Percentiles rank a stretch among this genome's conserved stretches.
phyloP scores from a whole-genome alignment of 768 basidiomycete genomes.

The Vararia minispora region DNA sequence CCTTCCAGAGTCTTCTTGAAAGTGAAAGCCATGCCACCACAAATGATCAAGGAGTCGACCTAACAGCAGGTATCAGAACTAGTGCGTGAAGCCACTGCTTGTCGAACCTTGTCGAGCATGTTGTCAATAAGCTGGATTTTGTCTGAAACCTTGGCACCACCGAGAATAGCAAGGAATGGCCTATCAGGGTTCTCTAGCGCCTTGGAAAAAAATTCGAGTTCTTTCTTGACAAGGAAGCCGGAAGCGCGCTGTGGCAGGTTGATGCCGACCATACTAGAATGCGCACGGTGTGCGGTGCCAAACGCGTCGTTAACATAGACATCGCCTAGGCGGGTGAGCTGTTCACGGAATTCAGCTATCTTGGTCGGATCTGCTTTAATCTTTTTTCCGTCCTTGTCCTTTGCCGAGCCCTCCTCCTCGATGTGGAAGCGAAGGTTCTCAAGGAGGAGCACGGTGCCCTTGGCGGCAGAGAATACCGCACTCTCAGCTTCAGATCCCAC shows the following conservation, averaged over 20 bases:
- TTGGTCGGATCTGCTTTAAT: constrained; percentile 80
- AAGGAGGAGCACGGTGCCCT: constrained; percentile 75
- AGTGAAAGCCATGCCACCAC: constrained; percentile 98
- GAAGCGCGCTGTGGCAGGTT: constrained; percentile 86
- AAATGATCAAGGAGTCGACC: constrained; percentile 94
- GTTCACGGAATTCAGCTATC: constrained; percentile 76
- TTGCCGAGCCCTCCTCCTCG: constrained; percentile 91
- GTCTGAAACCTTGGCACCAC: constrained; percentile 97
- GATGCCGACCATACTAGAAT: constrained; percentile 98
- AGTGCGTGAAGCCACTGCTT: no score
- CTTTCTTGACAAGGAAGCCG: constrained; percentile 97
- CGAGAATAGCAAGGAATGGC: constrained; percentile 96
- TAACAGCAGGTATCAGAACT: constrained; percentile 19
- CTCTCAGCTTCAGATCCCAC: constrained; percentile 81
- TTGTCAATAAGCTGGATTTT: constrained; percentile 99
- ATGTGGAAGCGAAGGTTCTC: constrained; percentile 99
- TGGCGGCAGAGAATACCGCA: constrained; percentile 52
- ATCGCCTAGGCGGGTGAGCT: constrained; percentile 85
- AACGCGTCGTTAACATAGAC: constrained; percentile 99
- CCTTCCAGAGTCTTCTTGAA: constrained; percentile 92
- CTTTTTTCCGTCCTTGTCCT: constrained; percentile 92
- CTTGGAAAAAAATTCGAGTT: constrained; percentile 97
- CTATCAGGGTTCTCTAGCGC: constrained; percentile 89
- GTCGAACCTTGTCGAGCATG: constrained; percentile 86
- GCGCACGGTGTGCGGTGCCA: constrained; percentile 95